Conservation (phyloP, 176 grass and related monocot species). For the Juncus inflexus region DNA sequence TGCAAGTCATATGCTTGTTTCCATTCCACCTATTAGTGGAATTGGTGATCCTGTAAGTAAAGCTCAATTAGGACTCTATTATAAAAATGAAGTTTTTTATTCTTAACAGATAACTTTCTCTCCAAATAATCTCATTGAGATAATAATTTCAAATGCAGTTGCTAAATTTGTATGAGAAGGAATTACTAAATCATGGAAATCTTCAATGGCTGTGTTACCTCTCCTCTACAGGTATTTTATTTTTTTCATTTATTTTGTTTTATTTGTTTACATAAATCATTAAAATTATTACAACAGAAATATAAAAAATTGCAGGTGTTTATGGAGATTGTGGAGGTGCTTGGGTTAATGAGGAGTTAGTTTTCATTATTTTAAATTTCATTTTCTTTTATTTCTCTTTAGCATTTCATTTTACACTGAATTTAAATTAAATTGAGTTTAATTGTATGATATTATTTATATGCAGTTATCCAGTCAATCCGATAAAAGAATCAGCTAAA, state of each 20-base stretch:
- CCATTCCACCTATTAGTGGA: constrained; percentile 53
- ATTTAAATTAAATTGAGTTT: too few relatives aligned
- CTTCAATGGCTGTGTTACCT: constrained; percentile 79
- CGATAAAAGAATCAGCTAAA: constrained; percentile 48
- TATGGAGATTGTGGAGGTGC: constrained; percentile 82
- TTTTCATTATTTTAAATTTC: constrained; percentile 3
- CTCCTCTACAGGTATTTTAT: constrained; percentile 63
- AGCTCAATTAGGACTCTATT: too few relatives aligned
- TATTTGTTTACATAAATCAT: background rate
- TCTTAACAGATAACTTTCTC: background rate
- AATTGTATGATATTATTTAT: too few relatives aligned
- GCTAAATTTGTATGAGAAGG: constrained; percentile 39
- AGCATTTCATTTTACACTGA: too few relatives aligned
- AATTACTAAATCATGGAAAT: constrained; percentile 37
- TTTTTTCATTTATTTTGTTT: background rate
- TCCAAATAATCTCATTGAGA: background rate
- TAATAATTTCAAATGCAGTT: constrained; percentile 46
- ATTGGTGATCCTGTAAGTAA: constrained; percentile 67
- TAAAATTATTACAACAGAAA: constrained; percentile 8
- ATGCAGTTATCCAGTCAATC: constrained; percentile 64
- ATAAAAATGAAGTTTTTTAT: background rate
- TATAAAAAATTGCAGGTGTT: constrained; percentile 49
- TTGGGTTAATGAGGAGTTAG: constrained; percentile 83
- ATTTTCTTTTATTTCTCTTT: background rate
- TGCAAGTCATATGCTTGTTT: constrained; percentile 65